These are phyloP conservation scores for Monosporascus cannonballus DNA, from an alignment of 2,329 filamentous ascomycete species.

Conservation along the genomic window DNA sequence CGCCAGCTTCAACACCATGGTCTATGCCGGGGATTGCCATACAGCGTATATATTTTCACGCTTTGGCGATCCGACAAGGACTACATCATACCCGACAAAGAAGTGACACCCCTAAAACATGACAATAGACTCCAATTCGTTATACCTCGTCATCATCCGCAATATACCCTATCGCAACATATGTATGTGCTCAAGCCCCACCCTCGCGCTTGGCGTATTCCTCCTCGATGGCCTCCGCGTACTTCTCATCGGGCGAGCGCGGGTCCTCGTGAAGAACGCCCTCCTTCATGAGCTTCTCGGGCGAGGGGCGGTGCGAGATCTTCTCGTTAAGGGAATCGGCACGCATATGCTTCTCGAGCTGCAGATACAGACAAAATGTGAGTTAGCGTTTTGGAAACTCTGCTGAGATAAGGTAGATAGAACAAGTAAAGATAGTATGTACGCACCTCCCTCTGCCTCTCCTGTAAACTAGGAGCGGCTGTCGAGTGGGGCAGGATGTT, in stretches of 20 bases:
- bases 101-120: neutral
- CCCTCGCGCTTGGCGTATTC: slow-evolving; percentile 60
- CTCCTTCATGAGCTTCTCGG: slow-evolving; percentile 69
- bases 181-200: slow-evolving; percentile 38
- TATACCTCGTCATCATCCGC: too few species aligned
- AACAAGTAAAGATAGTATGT: neutral
- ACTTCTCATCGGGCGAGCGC: slow-evolving; percentile 49
- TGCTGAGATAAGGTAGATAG: neutral
- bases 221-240: slow-evolving; percentile 56
- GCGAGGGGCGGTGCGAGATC: slow-evolving; percentile 68
- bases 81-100: neutral
- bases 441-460: slow-evolving; percentile 66
- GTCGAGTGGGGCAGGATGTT: slow-evolving; percentile 80
- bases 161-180: too few species aligned
- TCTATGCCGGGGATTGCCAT: too few species aligned
- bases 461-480: slow-evolving; percentile 73
- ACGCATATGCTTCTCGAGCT: slow-evolving; percentile 81
- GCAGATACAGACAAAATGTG: neutral
- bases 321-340: slow-evolving; percentile 83
- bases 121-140: neutral
- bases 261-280: slow-evolving; percentile 71
- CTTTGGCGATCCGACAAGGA: neutral
- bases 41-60: neutral
- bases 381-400: too few species aligned
- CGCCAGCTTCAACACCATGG: too few species aligned